These are phyloP conservation scores for Penstemon eatonii DNA, from an alignment of 257 asterid species.

Conservation along the genomic window DNA sequence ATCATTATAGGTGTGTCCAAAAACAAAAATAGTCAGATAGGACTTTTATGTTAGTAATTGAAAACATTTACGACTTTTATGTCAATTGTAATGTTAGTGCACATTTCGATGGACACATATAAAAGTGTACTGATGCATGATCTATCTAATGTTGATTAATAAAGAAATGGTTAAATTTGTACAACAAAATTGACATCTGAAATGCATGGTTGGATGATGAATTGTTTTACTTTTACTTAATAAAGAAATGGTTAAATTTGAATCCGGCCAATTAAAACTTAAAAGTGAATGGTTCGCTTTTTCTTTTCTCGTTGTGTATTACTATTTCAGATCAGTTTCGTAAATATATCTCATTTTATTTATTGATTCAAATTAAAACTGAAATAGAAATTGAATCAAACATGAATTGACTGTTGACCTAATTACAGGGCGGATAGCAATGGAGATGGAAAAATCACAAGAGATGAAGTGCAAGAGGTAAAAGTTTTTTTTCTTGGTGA, in stretches of 20 bases:
- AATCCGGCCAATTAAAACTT: not conserved
- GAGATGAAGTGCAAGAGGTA: conserved; percentile 92
- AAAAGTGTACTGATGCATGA: too few relatives aligned
- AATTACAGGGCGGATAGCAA: conserved; percentile 77
- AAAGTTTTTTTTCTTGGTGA: conserved; percentile 18
- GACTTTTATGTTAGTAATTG: too few relatives aligned
- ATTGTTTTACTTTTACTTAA: not conserved
- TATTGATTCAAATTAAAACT: not conserved
- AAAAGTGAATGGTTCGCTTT: not conserved
- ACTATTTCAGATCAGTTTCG: not conserved
- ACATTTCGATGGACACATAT: too few relatives aligned
- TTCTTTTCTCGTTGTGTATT: not conserved
- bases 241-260: not conserved
- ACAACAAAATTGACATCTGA: not conserved
- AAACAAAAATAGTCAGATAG: too few relatives aligned
- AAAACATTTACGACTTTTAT: too few relatives aligned
- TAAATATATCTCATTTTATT: not conserved
- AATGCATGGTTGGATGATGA: not conserved
- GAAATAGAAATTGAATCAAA: not conserved
- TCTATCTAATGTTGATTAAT: too few relatives aligned
- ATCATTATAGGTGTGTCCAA: too few relatives aligned
- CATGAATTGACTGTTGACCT: not conserved
- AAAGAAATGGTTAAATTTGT: too few relatives aligned
- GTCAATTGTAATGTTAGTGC: too few relatives aligned
- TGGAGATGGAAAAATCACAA: conserved; percentile 85